Base-by-base conservation (phyloP, 2,329 filamentous ascomycete genomes). In the Talaromyces sp. region DNA sequence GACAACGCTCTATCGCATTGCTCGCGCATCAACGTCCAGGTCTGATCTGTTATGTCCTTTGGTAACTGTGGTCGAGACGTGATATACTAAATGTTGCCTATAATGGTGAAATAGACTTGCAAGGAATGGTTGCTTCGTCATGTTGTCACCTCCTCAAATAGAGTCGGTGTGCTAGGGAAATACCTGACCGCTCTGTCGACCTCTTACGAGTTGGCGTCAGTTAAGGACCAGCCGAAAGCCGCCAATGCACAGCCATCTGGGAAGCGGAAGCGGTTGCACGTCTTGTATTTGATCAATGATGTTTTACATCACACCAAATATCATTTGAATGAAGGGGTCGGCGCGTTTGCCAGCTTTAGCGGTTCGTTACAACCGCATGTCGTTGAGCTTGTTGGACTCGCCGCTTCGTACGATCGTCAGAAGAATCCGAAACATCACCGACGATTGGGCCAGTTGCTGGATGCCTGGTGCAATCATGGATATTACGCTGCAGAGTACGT, bases 1-100 rank as follows among this genome's bases (percentile, higher is more conserved):
- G 85, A 88, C 76, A 80, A 84, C 74, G 85, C 85, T 72, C 80
- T 91, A 74, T 80, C 84, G 79, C 85, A 87, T 81, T 94, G 91
- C 86, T 91, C 90, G 73, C 85, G 88, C 74, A 80, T 83, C 83
- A 93, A 94, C 83, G 89, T 95, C 84, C 91, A 95, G 91, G 91
- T 95, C 91, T 92, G 89, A 81, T 73, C 73, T 71, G 73, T 75
- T 75, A 73, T 73, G 69, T 70, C 68, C 72, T 68, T 72, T 66
- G 67, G 66, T 70, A 56, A 25, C 43, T 57, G 67, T 68, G 66
- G 62, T 70, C 63, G 33, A 67, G 65, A 68, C 67, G 67, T 68
- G 70, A 70, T 57, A 69, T 76, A 74, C 78, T 79, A 79, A 79
- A 78, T 67, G 61, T 62, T 69, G 60, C 68, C 61, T 58, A 62